A percentile compares a stretch with the other conserved stretches of the same genome.
Evolutionary conservation across 768 basidiomycete genomes (phyloP).

Genomic region (Phaeotremella fagi): DNA sequence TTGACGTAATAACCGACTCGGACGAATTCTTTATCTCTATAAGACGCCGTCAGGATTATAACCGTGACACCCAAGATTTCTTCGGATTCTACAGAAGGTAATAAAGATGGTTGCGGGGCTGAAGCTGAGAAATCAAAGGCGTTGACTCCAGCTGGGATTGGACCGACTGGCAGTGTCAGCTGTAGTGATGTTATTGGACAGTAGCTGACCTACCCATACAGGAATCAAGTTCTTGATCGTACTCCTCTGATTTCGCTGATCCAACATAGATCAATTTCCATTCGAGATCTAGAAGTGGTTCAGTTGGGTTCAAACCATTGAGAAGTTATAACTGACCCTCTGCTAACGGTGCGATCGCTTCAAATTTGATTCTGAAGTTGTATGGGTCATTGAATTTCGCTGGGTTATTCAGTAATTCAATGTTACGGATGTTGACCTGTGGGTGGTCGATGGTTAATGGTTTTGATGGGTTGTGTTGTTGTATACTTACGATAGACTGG

Average conservation of each 20-base stretch:
- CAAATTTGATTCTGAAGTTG: slow-evolving; percentile 91
- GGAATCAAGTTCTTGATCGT: slow-evolving; percentile 95
- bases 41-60: slow-evolving; percentile 91
- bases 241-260: slow-evolving; percentile 80
- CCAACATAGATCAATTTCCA: slow-evolving; percentile 98
- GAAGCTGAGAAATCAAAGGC: slow-evolving; percentile 93
- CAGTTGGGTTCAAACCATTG: neutral
- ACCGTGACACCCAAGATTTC: slow-evolving; percentile 96
- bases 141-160: slow-evolving; percentile 93
- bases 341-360: slow-evolving; percentile 83
- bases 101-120: slow-evolving; percentile 74
- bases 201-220: slow-evolving; percentile 63
- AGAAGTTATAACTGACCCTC: slow-evolving; percentile 60
- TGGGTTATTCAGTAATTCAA: slow-evolving; percentile 79
- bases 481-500: slow-evolving; percentile 42
- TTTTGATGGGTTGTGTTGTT: too few species aligned
- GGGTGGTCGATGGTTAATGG: neutral
- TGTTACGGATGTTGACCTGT: slow-evolving; percentile 51
- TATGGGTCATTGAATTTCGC: slow-evolving; percentile 87
- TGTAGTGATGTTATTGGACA: neutral
- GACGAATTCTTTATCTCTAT: slow-evolving; percentile 97
- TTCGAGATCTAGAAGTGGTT: slow-evolving; percentile 83
- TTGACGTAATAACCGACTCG: slow-evolving; percentile 99
- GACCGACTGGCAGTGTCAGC: slow-evolving; percentile 67
- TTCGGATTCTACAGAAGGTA: slow-evolving; percentile 60